Evolutionary conservation across 2,329 filamentous ascomycete genomes (phyloP), one percentile per base, ranked within the genome.

Genomic region (Beauveria bassiana): DNA sequence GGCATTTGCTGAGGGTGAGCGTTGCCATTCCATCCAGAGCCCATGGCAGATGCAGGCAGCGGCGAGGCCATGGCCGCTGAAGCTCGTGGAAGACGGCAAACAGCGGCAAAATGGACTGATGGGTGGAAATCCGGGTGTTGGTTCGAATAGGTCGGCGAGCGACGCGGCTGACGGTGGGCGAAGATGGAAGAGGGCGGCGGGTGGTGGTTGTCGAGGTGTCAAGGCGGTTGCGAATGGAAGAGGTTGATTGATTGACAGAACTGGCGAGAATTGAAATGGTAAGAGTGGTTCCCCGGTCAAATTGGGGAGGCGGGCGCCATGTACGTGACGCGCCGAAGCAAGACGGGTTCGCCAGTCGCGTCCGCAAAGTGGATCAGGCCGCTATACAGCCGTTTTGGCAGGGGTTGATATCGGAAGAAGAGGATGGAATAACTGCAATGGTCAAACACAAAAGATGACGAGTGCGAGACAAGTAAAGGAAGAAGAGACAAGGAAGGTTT

Each of bases 31-130:
- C 71, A 74, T 61, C 69, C 70, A 18, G 59, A 51, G 64, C 69
- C 68, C 63, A 66, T 66, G 56, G 70, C 66, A 46, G 70, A 64
- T 64, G 65, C 66, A 45, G 73, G 74, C 68, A 72, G 69, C 46
- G 73, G 74, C 68, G 75, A 76, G 59, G 75, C 73, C 75, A 78
- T 78, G 68, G 66, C 70, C 64, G 66, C 66, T 59, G 62, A 59
- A 53, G 64, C 62, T 63, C 47, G 51, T 26, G 54, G 46, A 51
- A 46, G 24, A 45, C 7, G 18, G 42, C 50, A 12, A 54, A 45
- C 46, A 43, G 43, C 55, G 10, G 49, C 55, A 57, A 61, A 46
- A 50, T 64, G 53, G 24, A 9, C 42, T 28, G 26, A 51, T 34
- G 59, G 7, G n/a, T 34, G 16, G n/a, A 31, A 51, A 45, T 18